Evolutionary conservation across 106 monocot species (phyloP).

Genomic region (Dendrobium huoshanense): DNA sequence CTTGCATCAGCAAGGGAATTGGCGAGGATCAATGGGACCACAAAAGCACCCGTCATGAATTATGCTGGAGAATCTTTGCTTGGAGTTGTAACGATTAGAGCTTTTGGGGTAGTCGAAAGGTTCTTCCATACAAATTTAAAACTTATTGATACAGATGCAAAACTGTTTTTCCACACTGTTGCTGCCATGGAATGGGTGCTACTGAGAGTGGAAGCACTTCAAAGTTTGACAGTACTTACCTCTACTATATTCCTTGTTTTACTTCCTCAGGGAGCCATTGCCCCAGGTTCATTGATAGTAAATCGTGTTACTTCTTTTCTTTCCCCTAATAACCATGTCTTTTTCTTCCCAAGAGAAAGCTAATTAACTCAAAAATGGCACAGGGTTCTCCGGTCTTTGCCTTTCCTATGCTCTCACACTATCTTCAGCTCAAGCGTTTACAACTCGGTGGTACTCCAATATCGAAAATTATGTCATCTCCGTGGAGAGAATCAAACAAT

Average conservation of each 20-base stretch:
- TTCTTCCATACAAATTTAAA: constrained; percentile 48
- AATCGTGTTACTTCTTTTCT: background rate
- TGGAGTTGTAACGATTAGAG: constrained; percentile 60
- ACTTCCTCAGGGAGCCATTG: constrained; percentile 33
- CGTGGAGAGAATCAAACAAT: constrained; percentile 68
- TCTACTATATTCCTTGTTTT: constrained; percentile 46
- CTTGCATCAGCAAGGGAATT: constrained; percentile 63
- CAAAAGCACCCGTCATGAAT: constrained; percentile 76
- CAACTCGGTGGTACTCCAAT: constrained; percentile 58
- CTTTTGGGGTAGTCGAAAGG: constrained; percentile 30
- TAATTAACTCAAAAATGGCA: background rate
- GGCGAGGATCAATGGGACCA: constrained; percentile 78
- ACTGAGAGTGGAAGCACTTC: constrained; percentile 52
- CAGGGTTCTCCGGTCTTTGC: constrained; percentile 65
- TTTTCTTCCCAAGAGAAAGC: background rate
- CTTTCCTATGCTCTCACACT: constrained; percentile 70
- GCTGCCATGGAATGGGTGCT: constrained; percentile 68
- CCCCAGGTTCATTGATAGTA: constrained; percentile 30
- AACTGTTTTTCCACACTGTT: constrained; percentile 54
- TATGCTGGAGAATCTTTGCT: constrained; percentile 50
- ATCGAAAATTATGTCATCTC: constrained; percentile 73
- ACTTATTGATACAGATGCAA: constrained; percentile 61
- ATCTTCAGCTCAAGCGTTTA: constrained; percentile 44
- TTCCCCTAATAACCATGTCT: background rate
- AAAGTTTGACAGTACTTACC: constrained; percentile 43